Base-by-base conservation (phyloP, 305 asterid genomes). In the Solanum chacoense region DNA sequence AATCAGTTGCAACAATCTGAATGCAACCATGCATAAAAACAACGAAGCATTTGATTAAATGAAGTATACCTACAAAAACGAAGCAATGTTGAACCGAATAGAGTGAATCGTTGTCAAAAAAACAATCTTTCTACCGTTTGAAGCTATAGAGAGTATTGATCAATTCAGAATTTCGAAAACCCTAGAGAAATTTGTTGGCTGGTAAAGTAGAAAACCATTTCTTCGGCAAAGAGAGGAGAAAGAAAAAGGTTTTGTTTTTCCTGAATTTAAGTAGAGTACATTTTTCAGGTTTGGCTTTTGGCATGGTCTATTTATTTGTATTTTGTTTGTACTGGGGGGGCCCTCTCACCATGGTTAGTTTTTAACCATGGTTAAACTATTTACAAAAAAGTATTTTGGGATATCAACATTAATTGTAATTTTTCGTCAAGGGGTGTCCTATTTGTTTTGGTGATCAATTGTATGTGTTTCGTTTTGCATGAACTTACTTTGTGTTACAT, bases 341-440 rank as follows among this genome's bases (percentile, higher is more conserved):
- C 84, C 74, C 74, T 11, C 74, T 67, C 74, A 89, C 88, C 90
- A 69, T 90, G 90, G 90, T 91, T 91, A 87, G 65, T 87, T 81
- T 89, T 24, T 90, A 80, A 40, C 35, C 38, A 28, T 28, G 18
- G 18, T 42, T 38, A 79, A 40, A 14, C 34, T 28, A 16, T 28
- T 14, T 14, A 32, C 11, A 1, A 80, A 28, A 10, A 24, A n/a
- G 12, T 59, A 20, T 59, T 59, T 20, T 59, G 69, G 63, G 63
- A 16, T 50, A 50, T 16, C 2, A 50, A 50, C 63, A 50, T 2
- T 50, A 50, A 59, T 7, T 59, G 69, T 59, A 59, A 59, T 59
- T 4, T 20, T 59, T 59, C 69, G 26, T 59, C 24, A 22, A 59
- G 71, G 67, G 71, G 1, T 63, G 28, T 22, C 26, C 12, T 63